Conservation (phyloP, 495 filamentous ascomycete species). For the Lophium mytilinum region DNA sequence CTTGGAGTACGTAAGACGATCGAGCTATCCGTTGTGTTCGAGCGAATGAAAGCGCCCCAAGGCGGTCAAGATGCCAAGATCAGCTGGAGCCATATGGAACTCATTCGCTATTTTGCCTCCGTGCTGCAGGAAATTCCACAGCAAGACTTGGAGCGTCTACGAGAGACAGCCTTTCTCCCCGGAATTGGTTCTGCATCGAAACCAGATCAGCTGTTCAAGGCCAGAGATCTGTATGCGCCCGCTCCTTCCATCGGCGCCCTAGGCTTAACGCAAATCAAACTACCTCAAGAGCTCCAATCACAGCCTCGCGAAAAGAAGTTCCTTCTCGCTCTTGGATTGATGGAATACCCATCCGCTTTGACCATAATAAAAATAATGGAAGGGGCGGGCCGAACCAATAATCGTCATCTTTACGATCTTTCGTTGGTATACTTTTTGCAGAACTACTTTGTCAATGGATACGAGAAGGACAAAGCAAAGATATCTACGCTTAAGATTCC, state of each 20-base stretch:
- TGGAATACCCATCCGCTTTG: conserved; percentile 50
- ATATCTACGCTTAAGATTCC: conserved; percentile 42
- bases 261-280: conserved; percentile 71
- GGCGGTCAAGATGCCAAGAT: conserved; percentile 35
- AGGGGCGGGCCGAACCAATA: conserved; percentile 43
- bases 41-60: conserved; percentile 58
- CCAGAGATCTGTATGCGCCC: conserved; percentile 81
- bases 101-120: conserved; percentile 87
- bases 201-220: conserved; percentile 54
- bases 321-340: conserved; percentile 15
- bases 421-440: conserved; percentile 76
- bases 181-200: conserved; percentile 46
- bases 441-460: conserved; percentile 69
- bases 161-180: conserved; percentile 68
- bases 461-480: conserved; percentile 51
- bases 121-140: conserved; percentile 83
- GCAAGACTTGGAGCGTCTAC: conserved; percentile 74
- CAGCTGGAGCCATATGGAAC: conserved; percentile 79
- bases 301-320: conserved; percentile 11
- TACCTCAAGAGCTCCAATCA: conserved; percentile 37
- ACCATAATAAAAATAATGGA: conserved; percentile 73
- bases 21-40: conserved; percentile 87
- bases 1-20: conserved; percentile 84
- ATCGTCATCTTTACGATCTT: conserved; percentile 50
- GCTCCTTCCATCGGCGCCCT: conserved; percentile 60